Evolutionary conservation across 2,329 filamentous ascomycete species (phyloP).

Genomic region (Aureobasidium sp.): DNA sequence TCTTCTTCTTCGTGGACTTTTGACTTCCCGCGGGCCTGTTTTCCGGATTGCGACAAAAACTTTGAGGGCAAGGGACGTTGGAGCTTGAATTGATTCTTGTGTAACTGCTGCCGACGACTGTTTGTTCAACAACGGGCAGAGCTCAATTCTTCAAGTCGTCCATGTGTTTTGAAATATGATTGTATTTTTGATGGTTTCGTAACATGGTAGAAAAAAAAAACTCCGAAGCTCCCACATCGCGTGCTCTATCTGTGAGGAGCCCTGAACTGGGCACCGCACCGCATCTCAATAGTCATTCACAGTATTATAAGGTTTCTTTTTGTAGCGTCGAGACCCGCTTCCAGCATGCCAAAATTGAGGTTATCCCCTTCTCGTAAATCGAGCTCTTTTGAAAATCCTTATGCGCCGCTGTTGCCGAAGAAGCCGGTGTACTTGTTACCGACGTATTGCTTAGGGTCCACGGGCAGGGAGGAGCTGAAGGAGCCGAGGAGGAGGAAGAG

Average conservation of each 20-base stretch:
- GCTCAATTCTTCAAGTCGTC: not conserved
- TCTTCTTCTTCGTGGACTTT: no score
- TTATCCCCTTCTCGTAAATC: not conserved
- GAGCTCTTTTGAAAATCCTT: not conserved
- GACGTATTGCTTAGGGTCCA: conserved; percentile 17
- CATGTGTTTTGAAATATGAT: not conserved
- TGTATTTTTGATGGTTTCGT: not conserved
- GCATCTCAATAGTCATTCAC: conserved; percentile 6
- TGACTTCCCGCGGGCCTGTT: no score
- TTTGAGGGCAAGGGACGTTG: no score
- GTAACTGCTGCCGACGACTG: not conserved
- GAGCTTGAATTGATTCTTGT: not conserved
- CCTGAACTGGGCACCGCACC: not conserved
- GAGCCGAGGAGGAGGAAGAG: conserved; percentile 61
- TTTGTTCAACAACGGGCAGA: not conserved
- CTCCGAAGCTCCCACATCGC: not conserved
- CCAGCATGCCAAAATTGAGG: not conserved
- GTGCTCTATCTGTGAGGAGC: not conserved
- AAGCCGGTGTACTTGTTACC: conserved; percentile 6
- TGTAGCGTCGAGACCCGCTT: not conserved
- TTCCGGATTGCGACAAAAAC: no score
- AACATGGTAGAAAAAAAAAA: not conserved
- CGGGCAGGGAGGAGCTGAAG: conserved; percentile 25
- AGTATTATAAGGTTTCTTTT: conserved; percentile 9
- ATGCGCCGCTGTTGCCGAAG: conserved; percentile 8